Evolutionary conservation across 164 flowering plant genomes (phyloP).

Genomic region (Nymphaea colorata): DNA sequence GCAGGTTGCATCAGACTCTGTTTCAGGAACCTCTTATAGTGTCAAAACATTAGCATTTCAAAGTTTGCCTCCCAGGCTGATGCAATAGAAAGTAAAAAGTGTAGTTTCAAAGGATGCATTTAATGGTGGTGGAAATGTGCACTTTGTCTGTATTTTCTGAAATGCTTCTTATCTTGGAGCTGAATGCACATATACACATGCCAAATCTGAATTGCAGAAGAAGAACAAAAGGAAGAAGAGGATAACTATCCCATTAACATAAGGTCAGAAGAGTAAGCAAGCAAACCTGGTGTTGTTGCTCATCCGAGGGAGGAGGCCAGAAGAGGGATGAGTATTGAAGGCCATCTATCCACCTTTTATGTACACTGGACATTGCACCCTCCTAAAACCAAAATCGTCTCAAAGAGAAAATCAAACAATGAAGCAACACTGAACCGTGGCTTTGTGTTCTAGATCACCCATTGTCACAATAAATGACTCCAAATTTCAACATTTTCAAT

Average conservation of each 20-base stretch:
- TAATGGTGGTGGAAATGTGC: no score
- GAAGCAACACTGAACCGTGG: neutral
- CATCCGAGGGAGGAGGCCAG: constrained; percentile 82
- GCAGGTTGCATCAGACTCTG: no score
- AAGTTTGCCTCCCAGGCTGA: no score
- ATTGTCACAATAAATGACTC: neutral
- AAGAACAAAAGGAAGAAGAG: neutral
- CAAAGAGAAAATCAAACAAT: neutral
- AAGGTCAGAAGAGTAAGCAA: no score
- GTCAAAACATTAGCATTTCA: no score
- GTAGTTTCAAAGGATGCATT: no score
- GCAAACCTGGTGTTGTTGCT: constrained; percentile 57
- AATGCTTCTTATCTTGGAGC: no score
- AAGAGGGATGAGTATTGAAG: constrained; percentile 75
- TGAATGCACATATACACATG: no score
- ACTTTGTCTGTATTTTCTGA: no score
- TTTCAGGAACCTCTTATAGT: no score
- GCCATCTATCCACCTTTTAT: constrained; percentile 85
- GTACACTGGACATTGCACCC: constrained; percentile 36
- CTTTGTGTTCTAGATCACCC: neutral
- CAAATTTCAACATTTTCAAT: neutral
- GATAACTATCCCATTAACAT: neutral
- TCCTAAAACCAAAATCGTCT: neutral
- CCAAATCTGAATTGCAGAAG: neutral
- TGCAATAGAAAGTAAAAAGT: no score